phyloP scores from a whole-genome alignment of 1,139 yeast species.

The Kurtzmaniella quercitrusa region DNA sequence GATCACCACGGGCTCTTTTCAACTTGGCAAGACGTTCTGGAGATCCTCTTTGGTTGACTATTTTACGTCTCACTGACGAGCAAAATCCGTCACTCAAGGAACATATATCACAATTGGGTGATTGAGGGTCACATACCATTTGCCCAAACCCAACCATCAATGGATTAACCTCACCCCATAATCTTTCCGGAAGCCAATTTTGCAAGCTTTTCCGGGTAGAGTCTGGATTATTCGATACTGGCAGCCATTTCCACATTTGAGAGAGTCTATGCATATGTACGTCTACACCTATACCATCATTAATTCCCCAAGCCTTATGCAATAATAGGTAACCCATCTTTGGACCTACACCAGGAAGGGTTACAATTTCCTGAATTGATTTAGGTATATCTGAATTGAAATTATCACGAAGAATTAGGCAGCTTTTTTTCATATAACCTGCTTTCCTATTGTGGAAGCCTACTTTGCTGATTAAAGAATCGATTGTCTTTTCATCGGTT shows the following conservation, averaged over 20 bases:
- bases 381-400: constrained; percentile 67
- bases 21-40: constrained; percentile 30
- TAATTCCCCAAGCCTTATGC: constrained; percentile 77
- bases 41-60: constrained; percentile 29
- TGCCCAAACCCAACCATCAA: constrained; percentile 92
- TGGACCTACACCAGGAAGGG: constrained; percentile 92
- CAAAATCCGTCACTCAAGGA: constrained; percentile 52
- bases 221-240: constrained; percentile 61
- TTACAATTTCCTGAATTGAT: constrained; percentile 59
- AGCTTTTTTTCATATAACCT: constrained; percentile 58
- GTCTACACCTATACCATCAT: constrained; percentile 87
- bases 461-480: constrained; percentile 65
- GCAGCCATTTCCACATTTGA: constrained; percentile 80
- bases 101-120: constrained; percentile 74
- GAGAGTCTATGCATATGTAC: constrained; percentile 85
- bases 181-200: constrained; percentile 65
- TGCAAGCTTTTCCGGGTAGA: constrained; percentile 66
- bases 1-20: constrained; percentile 33
- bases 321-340: constrained; percentile 85
- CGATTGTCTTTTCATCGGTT: constrained; percentile 56
- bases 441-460: constrained; percentile 89
- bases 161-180: constrained; percentile 86
- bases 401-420: constrained; percentile 46
- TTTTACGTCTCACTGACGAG: constrained; percentile 42
- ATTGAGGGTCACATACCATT: constrained; percentile 72